These are phyloP conservation scores for Fusarium xyrophilum DNA, from an alignment of 2,329 filamentous ascomycete species.

Conservation along the genomic window DNA sequence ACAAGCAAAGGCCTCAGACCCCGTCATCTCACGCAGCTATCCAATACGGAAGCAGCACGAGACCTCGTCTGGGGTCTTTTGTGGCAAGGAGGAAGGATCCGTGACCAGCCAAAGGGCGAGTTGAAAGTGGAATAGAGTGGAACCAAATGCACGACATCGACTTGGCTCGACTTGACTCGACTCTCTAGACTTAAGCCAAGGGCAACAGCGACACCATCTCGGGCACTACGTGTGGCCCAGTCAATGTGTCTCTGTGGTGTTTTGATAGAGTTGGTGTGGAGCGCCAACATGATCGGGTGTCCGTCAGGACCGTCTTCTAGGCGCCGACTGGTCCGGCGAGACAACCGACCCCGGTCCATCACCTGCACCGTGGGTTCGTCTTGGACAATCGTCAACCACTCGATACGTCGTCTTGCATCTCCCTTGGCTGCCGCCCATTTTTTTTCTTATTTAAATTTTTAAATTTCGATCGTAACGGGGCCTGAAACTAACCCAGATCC, in stretches of 20 bases:
- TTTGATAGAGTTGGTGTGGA: conserved; percentile 35
- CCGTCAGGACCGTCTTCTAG: conserved; percentile 39
- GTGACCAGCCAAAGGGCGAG: not conserved
- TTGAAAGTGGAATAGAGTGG: conserved; percentile 3
- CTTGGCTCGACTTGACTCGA: conserved; percentile 57
- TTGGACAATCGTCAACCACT: conserved; percentile 39
- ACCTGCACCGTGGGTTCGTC: conserved; percentile 40
- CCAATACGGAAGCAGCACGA: conserved; percentile 47
- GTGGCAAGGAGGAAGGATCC: conserved; percentile 37
- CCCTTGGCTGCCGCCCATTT: conserved; percentile 33
- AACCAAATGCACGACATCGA: conserved; percentile 51
- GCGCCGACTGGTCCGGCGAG: conserved; percentile 47
- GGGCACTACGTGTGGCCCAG: conserved; percentile 29
- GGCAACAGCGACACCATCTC: conserved; percentile 25
- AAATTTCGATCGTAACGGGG: conserved; percentile 10
- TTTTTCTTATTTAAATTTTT: conserved; percentile 15
- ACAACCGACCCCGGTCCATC: conserved; percentile 45
- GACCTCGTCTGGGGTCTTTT: conserved; percentile 38
- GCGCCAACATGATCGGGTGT: conserved; percentile 37
- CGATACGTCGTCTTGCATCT: conserved; percentile 28
- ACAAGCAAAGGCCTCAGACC: conserved; percentile 31
- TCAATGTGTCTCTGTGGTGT: conserved; percentile 24
- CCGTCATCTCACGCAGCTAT: conserved; percentile 29
- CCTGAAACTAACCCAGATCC: conserved; percentile 23
- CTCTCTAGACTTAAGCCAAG: not conserved